Percentiles rank a stretch among this genome's conserved stretches.
Conservation (phyloP, 2,329 filamentous ascomycete genomes). For the Aspergillus sp. region DNA sequence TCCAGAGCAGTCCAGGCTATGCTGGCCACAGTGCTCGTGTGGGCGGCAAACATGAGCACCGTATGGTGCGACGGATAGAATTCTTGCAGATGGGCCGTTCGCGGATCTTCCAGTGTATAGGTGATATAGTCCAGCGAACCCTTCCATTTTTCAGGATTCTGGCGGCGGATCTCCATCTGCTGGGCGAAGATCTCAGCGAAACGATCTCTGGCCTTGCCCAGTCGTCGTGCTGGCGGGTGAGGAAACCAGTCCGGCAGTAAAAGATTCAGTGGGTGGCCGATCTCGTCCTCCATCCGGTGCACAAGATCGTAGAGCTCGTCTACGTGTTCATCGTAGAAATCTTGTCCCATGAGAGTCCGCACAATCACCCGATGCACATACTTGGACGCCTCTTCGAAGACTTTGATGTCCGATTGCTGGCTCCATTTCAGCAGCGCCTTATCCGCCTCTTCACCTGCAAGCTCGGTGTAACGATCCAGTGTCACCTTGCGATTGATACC, state of each 20-base stretch:
- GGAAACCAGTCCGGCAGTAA: background rate
- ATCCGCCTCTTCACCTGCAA: background rate
- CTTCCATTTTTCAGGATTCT: slow-evolving; percentile 1
- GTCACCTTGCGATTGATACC: slow-evolving; percentile 1
- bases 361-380: slow-evolving; percentile 8
- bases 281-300: slow-evolving; percentile 4
- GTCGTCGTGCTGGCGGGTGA: background rate
- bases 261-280: background rate
- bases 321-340: slow-evolving; percentile 7
- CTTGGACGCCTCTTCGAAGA: slow-evolving; percentile 3
- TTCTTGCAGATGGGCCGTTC: slow-evolving; percentile 1
- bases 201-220: background rate
- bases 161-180: background rate
- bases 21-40: slow-evolving; percentile 8
- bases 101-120: slow-evolving; percentile 6
- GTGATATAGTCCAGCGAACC: slow-evolving; percentile 7
- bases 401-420: background rate
- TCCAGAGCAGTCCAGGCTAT: slow-evolving; percentile 6
- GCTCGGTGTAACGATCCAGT: background rate
- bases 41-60: slow-evolving; percentile 8
- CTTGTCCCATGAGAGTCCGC: slow-evolving; percentile 5
- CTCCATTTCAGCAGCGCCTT: background rate
- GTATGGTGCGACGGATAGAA: slow-evolving; percentile 6
- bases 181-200: background rate
- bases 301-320: slow-evolving; percentile 3